Base-by-base conservation (phyloP, 805 yeast species). In the Starmerella etchellsii region DNA sequence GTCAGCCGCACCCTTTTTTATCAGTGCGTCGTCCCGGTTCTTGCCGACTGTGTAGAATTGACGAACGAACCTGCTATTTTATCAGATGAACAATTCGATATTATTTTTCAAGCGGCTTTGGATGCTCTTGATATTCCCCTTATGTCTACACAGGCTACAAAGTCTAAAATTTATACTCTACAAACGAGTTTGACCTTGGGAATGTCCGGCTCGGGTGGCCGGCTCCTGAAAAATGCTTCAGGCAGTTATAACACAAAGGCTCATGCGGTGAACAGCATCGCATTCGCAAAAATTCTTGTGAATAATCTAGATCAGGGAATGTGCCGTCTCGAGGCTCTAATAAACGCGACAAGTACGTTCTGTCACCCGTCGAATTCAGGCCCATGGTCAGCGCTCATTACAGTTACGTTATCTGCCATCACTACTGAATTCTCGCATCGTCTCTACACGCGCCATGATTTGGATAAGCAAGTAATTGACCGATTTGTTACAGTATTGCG, bases 331-430 rank as follows among this genome's bases (percentile, higher is more conserved):
- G 63, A 65, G 19, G 67, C 74, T 0, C 62, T 81, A 22, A 51
- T 80, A n/a, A 74, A 75, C 40, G 74, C 94, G 0, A 64, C 85
- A 5, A 78, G 73, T 46, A 81, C 95, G 16, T 82, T 78, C 59
- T 77, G 76, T 3, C 96, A 91, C 58, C 98, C 98, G 6, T 85
- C 97, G 0, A 87, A 87, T 57, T 59, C 68, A n/a, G 97, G 95
- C 0, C 69, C 70, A n/a, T 87, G 97, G 96, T 71, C 94, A 0
- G 60, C 69, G 22, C 64, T 77, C 4, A 71, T 88, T 24, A 69
- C 93, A 1, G 73, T 73, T 42, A 69, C 81, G 22, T 63, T 81
- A n/a, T 68, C 70, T 45, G 70, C 74, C 33, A 61, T 83, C 39
- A 70, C 76, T 0, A 58, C 53, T 20, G 39, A 50, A 27, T 60